Evolutionary conservation across 805 yeast genomes (phyloP).

Genomic region (Lachancea waltii): DNA sequence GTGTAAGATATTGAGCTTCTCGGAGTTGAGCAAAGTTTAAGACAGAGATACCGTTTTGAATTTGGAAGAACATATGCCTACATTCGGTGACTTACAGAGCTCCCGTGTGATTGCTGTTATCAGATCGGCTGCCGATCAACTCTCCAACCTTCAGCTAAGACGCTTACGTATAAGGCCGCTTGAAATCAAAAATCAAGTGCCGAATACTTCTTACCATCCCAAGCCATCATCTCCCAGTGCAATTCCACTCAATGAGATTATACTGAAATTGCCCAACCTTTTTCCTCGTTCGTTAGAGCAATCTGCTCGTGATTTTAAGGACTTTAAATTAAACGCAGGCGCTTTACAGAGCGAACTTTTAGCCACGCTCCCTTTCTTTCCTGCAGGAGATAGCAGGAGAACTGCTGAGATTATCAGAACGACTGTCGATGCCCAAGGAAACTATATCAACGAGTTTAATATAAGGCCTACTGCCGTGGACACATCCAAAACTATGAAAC

Average conservation of each 20-base stretch:
- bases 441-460: constrained; percentile 69
- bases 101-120: too few relatives aligned
- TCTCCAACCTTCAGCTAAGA: too few relatives aligned
- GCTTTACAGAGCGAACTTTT: constrained; percentile 43
- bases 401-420: constrained; percentile 32
- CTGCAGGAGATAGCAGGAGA: constrained; percentile 28
- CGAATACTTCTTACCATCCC: too few relatives aligned
- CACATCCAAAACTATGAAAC: constrained; percentile 25
- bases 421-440: constrained; percentile 39
- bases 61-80: too few relatives aligned
- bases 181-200: too few relatives aligned
- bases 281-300: constrained; percentile 53
- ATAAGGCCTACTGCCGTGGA: constrained; percentile 45
- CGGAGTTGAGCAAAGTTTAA: too few relatives aligned
- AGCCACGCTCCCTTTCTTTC: constrained; percentile 41
- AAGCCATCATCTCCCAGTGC: constrained; percentile 30
- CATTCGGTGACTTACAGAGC: too few relatives aligned
- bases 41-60: too few relatives aligned
- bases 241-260: constrained; percentile 48
- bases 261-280: constrained; percentile 36
- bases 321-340: constrained; percentile 34
- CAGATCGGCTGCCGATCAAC: too few relatives aligned
- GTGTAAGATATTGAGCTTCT: too few relatives aligned
- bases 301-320: constrained; percentile 47
- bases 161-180: too few relatives aligned